Percentiles rank a stretch among this genome's conserved stretches.
Evolutionary conservation across 371 early-diverging fungal species (phyloP).

Genomic region (Syncephalastrum sp.): DNA sequence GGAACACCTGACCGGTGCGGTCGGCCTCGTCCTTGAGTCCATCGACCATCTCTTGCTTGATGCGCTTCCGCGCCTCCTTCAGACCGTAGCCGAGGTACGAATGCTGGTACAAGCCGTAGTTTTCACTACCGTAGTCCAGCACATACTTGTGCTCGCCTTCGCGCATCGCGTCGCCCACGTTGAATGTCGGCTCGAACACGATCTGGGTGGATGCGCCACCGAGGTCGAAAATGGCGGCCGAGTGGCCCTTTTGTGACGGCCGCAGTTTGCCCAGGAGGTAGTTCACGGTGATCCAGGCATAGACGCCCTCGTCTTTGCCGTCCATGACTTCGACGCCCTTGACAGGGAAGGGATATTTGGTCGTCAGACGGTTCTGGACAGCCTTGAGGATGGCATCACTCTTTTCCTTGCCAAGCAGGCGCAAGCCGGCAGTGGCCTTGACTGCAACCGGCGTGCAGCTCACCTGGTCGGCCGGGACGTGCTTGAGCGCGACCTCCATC

Average conservation of each 20-base stretch:
- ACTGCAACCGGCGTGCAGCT: slow-evolving; percentile 90
- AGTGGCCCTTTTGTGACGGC: slow-evolving; percentile 44
- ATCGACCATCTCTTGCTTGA: slow-evolving; percentile 27
- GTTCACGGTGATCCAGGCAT: slow-evolving; percentile 98
- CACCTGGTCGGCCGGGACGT: slow-evolving; percentile 59
- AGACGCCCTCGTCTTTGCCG: slow-evolving; percentile 95
- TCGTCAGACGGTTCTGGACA: slow-evolving; percentile 65
- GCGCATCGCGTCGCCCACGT: slow-evolving; percentile 35
- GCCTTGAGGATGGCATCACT: slow-evolving; percentile 71
- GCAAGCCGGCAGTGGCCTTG: slow-evolving; percentile 95
- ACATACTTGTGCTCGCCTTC: slow-evolving; percentile 71
- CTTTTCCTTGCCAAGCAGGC: slow-evolving; percentile 70
- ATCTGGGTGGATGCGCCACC: slow-evolving; percentile 97
- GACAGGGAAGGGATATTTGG: slow-evolving; percentile 81
- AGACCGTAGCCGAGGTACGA: slow-evolving; percentile 92
- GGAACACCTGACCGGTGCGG: slow-evolving; percentile 15
- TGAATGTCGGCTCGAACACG: slow-evolving; percentile 84
- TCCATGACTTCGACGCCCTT: slow-evolving; percentile 87
- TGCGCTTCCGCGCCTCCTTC: slow-evolving; percentile 70
- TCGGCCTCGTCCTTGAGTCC: slow-evolving; percentile 28
- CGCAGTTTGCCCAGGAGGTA: slow-evolving; percentile 73
- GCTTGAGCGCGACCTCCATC: slow-evolving; percentile 71
- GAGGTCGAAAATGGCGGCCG: slow-evolving; percentile 93
- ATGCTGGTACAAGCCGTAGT: slow-evolving; percentile 88
- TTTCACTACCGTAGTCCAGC: slow-evolving; percentile 65